These are phyloP conservation scores for Leccinum variicolor DNA, from an alignment of 768 basidiomycete species.

Conservation along the genomic window DNA sequence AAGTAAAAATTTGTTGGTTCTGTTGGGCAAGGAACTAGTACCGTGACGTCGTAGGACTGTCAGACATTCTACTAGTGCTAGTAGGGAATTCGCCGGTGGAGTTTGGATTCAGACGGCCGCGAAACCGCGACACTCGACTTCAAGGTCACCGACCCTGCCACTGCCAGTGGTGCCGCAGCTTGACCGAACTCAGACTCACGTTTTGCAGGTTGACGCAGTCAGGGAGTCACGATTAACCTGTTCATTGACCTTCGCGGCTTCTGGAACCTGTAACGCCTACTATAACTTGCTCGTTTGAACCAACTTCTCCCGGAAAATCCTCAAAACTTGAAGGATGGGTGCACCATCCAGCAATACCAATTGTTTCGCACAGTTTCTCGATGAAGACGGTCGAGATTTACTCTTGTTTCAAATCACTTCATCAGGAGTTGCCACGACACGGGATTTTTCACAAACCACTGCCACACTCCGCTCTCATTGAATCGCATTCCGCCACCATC, in stretches of 20 bases:
- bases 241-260: background rate
- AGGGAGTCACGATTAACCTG: background rate
- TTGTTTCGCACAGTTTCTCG: background rate
- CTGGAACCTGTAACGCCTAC: background rate
- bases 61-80: too few relatives aligned
- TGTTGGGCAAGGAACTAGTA: background rate
- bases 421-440: slow-evolving; percentile 5
- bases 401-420: slow-evolving; percentile 9
- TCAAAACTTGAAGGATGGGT: background rate
- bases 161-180: background rate
- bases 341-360: background rate
- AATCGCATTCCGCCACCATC: background rate
- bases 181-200: background rate
- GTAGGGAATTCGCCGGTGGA: background rate
- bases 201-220: background rate
- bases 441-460: slow-evolving; percentile 6
- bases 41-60: too few relatives aligned
- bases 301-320: background rate
- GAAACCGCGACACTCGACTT: background rate
- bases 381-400: slow-evolving; percentile 10
- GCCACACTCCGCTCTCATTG: background rate
- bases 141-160: background rate
- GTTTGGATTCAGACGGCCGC: background rate
- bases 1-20: background rate
- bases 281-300: background rate